Evolutionary conservation across 495 filamentous ascomycete species (phyloP).

Genomic region (Thermothielavioides terrestris): DNA sequence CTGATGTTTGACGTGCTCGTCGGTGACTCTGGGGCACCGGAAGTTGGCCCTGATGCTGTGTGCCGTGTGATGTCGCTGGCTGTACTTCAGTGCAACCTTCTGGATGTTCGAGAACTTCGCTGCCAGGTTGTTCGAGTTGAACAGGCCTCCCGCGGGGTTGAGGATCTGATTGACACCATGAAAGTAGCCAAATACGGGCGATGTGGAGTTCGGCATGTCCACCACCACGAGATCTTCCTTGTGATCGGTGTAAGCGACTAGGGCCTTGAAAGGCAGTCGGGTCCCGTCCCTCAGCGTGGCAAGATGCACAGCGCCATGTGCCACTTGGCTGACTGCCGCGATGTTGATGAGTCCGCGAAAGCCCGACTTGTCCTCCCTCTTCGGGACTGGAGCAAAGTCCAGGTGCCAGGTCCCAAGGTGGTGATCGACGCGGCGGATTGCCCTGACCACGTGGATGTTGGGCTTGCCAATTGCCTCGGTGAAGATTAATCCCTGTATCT

Average conservation of each 20-base stretch:
- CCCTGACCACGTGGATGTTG: constrained; percentile 5
- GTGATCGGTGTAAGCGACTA: not conserved
- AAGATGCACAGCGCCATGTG: not conserved
- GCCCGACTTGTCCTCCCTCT: constrained; percentile 1
- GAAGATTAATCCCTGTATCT: constrained; percentile 12
- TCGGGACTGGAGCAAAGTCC: not conserved
- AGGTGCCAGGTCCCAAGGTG: not conserved
- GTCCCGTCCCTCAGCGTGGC: not conserved
- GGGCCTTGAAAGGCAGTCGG: not conserved
- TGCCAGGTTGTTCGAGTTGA: not conserved
- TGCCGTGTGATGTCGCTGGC: not conserved
- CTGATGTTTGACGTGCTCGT: not conserved
- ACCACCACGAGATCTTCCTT: constrained; percentile 3
- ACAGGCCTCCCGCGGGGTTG: not conserved
- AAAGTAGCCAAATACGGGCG: not conserved
- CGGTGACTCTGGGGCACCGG: not conserved
- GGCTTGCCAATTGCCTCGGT: constrained; percentile 15
- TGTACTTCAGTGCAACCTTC: not conserved
- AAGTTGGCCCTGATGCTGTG: not conserved
- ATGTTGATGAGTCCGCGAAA: not conserved
- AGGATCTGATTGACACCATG: not conserved
- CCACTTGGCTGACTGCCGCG: not conserved
- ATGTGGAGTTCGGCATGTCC: not conserved
- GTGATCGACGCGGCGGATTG: not conserved
- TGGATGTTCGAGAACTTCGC: not conserved